These are phyloP conservation scores for Mycena venus DNA, from an alignment of 768 basidiomycete species.

Conservation along the genomic window DNA sequence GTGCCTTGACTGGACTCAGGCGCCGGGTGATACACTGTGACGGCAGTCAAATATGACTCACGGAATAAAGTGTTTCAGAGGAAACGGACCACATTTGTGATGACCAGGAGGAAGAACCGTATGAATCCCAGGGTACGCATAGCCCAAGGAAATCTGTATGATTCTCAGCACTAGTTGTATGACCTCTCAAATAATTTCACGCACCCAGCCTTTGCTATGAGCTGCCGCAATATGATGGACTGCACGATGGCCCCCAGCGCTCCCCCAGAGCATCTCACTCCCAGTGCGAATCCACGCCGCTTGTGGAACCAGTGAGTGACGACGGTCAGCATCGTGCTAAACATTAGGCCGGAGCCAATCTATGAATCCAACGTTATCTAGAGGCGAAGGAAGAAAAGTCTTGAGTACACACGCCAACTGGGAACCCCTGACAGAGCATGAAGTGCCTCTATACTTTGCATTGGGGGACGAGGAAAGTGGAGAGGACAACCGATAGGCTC, in stretches of 20 bases:
- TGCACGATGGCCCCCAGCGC: conserved; percentile 62
- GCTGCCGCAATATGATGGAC: conserved; percentile 57
- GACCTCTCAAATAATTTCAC: conserved; percentile 4
- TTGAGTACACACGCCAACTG: conserved; percentile 55
- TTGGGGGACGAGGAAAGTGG: conserved; percentile 63
- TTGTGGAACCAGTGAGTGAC: conserved; percentile 65
- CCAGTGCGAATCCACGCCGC: conserved; percentile 55
- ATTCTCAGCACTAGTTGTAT: no score
- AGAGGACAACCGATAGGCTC: conserved; percentile 55
- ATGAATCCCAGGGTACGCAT: conserved; percentile 65
- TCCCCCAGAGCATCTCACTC: conserved; percentile 59
- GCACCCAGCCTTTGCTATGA: conserved; percentile 58
- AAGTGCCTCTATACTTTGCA: conserved; percentile 75
- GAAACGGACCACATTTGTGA: conserved; percentile 55
- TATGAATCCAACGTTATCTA: no score
- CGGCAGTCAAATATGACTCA: background rate
- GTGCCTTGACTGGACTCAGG: conserved; percentile 50
- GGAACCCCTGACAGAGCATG: conserved; percentile 67
- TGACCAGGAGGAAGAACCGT: conserved; percentile 51
- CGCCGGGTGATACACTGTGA: conserved; percentile 48
- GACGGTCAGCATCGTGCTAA: no score
- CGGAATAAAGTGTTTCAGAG: no score
- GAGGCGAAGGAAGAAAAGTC: no score
- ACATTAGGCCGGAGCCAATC: no score
- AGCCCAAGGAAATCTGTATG: conserved; percentile 65